Base-by-base conservation (phyloP, 345 rosid species). In the Arabidopsis suecica region DNA sequence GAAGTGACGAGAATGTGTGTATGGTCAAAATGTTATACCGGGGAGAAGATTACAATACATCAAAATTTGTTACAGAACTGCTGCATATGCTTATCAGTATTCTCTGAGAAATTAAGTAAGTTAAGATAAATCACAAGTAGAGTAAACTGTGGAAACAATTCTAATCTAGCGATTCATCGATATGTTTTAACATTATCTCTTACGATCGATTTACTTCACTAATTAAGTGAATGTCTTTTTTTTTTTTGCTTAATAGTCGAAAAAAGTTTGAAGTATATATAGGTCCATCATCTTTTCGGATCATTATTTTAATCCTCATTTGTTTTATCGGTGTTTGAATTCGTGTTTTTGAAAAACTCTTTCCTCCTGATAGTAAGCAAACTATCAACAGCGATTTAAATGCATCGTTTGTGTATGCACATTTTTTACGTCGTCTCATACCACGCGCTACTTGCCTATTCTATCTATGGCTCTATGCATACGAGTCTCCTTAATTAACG, bases 21-120 rank as follows among this genome's bases (percentile, higher is more conserved):
- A 49, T 66, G 61, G 70, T 69, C 65, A 64, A 53, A 40, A 34
- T 61, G 48, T 41, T 51, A 14, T 50, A 30, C 44, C 28, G 37
- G 40, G 30, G 2, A 60, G 38, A 53, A 20, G 28, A 47, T 54
- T 73, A 64, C 30, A 33, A 7, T 55, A 34, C 32, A 69, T 22
- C 78, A 55, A 22, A 4, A 23, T 6, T 60, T 49, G 55, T 32
- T 33, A 44, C 14, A 9, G 3, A 71, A 47, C 13, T 18, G 11
- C 12, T 28, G 12, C 53, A 40, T 40, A 55, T 42, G 53, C 36
- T 55, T 22, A 50, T 34, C 70, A 13, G 36, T 13, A 22, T 25
- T 44, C 11, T 38, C 9, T 38, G 11, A 38, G 11, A 38, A 9
- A 9, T 2, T 9, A 38, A 8, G 11, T 38, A 38, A 38, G 9